Percentiles rank a stretch among this genome's conserved stretches.
These are phyloP conservation scores for Pterothamnion heteromorphum DNA, from an alignment of 31 red algal genomes.

Conservation along the genomic window DNA sequence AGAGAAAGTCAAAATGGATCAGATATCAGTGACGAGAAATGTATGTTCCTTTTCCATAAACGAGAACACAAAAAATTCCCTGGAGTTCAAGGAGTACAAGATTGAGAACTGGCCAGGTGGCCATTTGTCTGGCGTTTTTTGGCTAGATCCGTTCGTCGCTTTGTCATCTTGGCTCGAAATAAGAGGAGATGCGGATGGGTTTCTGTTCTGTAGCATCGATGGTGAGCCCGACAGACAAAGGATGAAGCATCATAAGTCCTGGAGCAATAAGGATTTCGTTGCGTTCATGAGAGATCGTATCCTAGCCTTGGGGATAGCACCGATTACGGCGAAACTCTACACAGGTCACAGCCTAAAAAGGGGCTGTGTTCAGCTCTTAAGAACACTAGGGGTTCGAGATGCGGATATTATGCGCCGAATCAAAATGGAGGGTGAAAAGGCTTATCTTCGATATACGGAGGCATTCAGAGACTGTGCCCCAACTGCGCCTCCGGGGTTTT, in stretches of 20 bases:
- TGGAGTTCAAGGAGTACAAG: no score
- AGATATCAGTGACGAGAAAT: no score
- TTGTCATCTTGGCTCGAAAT: slow-evolving; percentile 43
- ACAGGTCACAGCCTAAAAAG: slow-evolving; percentile 32
- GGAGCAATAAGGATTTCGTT: neutral
- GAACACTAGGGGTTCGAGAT: slow-evolving; percentile 22
- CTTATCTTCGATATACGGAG: slow-evolving; percentile 29
- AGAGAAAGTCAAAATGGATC: no score
- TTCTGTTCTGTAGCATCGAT: slow-evolving; percentile 41
- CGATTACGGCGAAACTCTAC: neutral
- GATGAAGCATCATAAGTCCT: neutral
- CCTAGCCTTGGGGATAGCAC: neutral
- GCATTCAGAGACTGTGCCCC: slow-evolving; percentile 43
- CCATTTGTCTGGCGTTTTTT: no score
- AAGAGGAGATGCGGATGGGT: neutral
- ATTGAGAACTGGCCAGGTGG: no score
- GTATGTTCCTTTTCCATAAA: no score
- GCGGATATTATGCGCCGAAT: slow-evolving; percentile 41
- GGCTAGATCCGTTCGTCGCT: slow-evolving; percentile 54
- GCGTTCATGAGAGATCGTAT: neutral
- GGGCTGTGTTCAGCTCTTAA: slow-evolving; percentile 36
- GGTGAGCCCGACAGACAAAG: neutral
- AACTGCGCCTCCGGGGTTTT: neutral
- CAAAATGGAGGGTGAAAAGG: slow-evolving; percentile 30
- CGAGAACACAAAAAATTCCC: no score